phyloP scores from a whole-genome alignment of 225 moss, liverwort and hornwort species.

The Rhytidiadelphus loreus region DNA sequence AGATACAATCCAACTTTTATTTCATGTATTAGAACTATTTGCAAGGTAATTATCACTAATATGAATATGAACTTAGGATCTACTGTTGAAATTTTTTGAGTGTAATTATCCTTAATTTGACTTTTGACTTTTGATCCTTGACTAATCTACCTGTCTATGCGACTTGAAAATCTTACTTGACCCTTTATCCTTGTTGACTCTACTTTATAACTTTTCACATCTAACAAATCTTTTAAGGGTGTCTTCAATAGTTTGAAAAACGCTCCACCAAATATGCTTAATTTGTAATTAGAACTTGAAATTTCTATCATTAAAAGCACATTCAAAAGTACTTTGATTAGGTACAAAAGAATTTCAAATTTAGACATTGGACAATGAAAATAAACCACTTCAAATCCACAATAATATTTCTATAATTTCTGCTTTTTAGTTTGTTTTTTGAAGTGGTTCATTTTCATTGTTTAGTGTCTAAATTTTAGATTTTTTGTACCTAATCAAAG shows the following conservation, averaged over 20 bases:
- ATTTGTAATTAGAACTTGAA: background rate
- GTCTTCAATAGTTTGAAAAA: background rate
- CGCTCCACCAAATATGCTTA: background rate
- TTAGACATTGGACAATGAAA: background rate
- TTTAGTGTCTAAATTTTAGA: background rate
- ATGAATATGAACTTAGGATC: background rate
- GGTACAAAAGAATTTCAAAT: background rate
- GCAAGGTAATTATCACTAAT: too few species aligned
- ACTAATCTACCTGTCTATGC: accelerated
- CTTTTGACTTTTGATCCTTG: background rate
- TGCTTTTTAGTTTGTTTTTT: background rate
- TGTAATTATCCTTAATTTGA: background rate
- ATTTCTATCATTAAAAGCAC: background rate
- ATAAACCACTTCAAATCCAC: accelerated
- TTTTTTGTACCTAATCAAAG: background rate
- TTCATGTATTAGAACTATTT: too few species aligned
- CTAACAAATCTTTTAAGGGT: too few species aligned
- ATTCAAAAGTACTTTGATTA: background rate
- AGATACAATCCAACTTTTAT: too few species aligned
- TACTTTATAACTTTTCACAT: background rate
- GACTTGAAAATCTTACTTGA: background rate
- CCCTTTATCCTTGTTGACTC: background rate
- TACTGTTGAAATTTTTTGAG: background rate
- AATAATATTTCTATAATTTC: background rate
- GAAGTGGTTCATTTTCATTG: background rate